Conservation (phyloP, 768 basidiomycete species). For the Tricholoma terreum region DNA sequence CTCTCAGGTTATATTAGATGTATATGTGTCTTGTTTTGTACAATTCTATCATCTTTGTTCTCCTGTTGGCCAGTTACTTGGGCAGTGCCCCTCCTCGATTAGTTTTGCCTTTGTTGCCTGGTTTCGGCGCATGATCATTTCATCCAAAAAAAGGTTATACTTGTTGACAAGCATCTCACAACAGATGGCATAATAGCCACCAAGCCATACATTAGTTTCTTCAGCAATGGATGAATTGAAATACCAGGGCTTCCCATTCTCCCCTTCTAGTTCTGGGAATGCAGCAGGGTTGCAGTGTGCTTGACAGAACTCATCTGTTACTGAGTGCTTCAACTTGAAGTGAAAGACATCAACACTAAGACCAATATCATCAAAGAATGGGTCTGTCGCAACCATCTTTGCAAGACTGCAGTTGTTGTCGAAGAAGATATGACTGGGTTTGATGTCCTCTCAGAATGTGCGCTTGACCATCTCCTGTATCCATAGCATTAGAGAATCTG, state of each 20-base stretch:
- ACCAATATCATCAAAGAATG: not conserved
- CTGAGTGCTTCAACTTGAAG: no score
- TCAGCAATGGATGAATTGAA: no score
- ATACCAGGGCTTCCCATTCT: no score
- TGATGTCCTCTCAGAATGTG: no score
- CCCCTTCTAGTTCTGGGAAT: no score
- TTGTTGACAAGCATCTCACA: constrained; percentile 30
- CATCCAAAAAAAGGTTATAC: constrained; percentile 37
- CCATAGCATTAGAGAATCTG: no score
- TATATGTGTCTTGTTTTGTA: not conserved
- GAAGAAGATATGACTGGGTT: not conserved
- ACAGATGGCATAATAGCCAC: constrained; percentile 32
- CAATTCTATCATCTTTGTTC: not conserved
- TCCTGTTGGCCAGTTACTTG: not conserved
- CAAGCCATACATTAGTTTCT: constrained; percentile 6
- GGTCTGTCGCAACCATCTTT: constrained; percentile 30
- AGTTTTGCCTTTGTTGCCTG: not conserved
- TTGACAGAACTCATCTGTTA: no score
- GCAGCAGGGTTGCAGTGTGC: no score
- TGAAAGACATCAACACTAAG: no score
- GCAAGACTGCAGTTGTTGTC: constrained; percentile 38
- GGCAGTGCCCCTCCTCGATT: not conserved
- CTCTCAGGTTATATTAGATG: no score
- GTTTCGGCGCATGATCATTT: not conserved
- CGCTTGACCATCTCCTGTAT: no score